phyloP scores from a whole-genome alignment of 2,329 filamentous ascomycete genomes.

The Cladosporium oxysporum region DNA sequence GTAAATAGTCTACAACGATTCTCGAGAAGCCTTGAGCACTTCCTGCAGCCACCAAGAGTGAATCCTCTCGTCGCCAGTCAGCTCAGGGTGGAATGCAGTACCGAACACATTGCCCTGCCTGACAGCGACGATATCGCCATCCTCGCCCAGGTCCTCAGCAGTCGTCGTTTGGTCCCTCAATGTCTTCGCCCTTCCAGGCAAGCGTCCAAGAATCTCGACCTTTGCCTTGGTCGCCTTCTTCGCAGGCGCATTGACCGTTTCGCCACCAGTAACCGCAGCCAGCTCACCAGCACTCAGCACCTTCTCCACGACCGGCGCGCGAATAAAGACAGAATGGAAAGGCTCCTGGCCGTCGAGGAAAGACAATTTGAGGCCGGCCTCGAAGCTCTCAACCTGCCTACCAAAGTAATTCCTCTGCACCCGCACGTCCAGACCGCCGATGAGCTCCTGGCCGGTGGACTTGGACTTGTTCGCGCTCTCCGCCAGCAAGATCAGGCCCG shows the following conservation, averaged over 20 bases:
- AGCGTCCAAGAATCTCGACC: conserved; percentile 60
- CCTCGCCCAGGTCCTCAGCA: conserved; percentile 50
- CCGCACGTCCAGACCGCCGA: conserved; percentile 86
- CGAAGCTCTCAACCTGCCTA: conserved; percentile 88
- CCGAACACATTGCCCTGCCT: conserved; percentile 89
- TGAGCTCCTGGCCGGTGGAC: conserved; percentile 85
- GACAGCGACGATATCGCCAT: conserved; percentile 82
- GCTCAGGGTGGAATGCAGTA: conserved; percentile 92
- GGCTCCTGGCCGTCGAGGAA: conserved; percentile 59
- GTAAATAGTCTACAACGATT: neutral
- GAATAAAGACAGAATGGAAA: conserved; percentile 88
- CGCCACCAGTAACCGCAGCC: conserved; percentile 30
- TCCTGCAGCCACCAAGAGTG: conserved; percentile 91
- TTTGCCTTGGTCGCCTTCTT: conserved; percentile 49
- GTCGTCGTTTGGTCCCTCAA: conserved; percentile 51
- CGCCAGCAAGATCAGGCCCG: conserved; percentile 86
- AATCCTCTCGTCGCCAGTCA: conserved; percentile 84
- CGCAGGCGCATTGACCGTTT: conserved; percentile 58
- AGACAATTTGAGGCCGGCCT: conserved; percentile 70
- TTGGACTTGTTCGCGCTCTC: conserved; percentile 87
- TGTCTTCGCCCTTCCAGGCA: conserved; percentile 55
- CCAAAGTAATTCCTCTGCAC: conserved; percentile 96
- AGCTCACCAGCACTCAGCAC: conserved; percentile 54
- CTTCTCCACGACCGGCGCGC: conserved; percentile 88
- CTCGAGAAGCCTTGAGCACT: conserved; percentile 45